Conservation (phyloP, 1,139 yeast genomes). For the Sugiyamaella japonica region DNA sequence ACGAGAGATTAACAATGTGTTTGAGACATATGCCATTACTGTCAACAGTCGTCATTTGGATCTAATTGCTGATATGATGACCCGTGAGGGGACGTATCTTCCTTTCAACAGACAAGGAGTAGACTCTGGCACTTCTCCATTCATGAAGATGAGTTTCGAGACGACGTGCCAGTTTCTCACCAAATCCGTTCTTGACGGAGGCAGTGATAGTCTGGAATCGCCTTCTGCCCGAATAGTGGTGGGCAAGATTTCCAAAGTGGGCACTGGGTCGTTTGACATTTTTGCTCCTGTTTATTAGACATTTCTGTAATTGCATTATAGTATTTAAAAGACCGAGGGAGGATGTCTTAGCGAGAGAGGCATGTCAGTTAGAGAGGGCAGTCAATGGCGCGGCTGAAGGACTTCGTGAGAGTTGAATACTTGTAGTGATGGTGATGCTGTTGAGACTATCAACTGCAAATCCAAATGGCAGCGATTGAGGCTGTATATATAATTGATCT, state of each 20-base stretch:
- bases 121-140: constrained; percentile 90
- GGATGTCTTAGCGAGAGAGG: neutral
- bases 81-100: constrained; percentile 94
- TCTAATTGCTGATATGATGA: constrained; percentile 98
- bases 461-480: constrained; percentile 49
- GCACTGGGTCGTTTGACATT: constrained; percentile 95
- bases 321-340: too few species aligned
- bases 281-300: constrained; percentile 24
- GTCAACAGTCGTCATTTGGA: constrained; percentile 95
- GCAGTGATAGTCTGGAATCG: constrained; percentile 80
- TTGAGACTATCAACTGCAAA: neutral
- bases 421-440: too few species aligned
- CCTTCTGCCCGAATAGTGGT: constrained; percentile 95
- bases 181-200: constrained; percentile 92
- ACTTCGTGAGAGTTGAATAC: neutral
- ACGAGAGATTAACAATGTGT: constrained; percentile 92
- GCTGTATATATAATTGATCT: constrained; percentile 67
- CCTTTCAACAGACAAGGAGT: constrained; percentile 99
- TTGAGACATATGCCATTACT: constrained; percentile 93
- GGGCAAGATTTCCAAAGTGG: constrained; percentile 89
- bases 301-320: constrained; percentile 5
- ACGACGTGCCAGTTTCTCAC: constrained; percentile 97
- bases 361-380: neutral
- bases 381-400: neutral
- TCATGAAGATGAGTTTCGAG: constrained; percentile 99